Evolutionary conservation across 345 rosid species (phyloP).

Genomic region (Euphorbia lathyris): DNA sequence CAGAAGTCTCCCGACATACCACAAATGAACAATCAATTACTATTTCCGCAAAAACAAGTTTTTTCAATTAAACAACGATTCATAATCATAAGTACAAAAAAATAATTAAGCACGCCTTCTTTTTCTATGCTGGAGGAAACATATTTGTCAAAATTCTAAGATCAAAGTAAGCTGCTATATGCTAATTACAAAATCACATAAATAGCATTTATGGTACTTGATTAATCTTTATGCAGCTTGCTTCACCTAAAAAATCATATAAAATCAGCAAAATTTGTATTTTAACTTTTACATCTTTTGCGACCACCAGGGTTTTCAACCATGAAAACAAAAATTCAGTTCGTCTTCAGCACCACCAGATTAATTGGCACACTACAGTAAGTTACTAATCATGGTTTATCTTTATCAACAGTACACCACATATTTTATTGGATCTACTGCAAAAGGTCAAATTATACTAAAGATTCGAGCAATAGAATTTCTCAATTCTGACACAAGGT

Average conservation of each 20-base stretch:
- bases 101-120: not conserved
- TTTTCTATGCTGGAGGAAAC: no score
- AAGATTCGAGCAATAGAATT: no score
- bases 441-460: not conserved
- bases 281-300: not conserved
- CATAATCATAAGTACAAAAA: not conserved
- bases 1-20: not conserved
- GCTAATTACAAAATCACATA: not conserved
- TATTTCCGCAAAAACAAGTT: not conserved
- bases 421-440: not conserved
- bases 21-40: not conserved
- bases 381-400: not conserved
- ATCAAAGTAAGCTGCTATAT: not conserved
- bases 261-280: not conserved
- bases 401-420: not conserved
- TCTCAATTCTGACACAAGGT: no score
- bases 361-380: not conserved
- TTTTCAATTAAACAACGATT: slow-evolving; percentile 14
- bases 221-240: not conserved
- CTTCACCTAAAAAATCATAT: not conserved
- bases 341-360: not conserved
- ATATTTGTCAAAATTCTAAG: not conserved
- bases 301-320: slow-evolving; percentile 2
- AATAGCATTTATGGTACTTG: not conserved
- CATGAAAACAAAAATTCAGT: not conserved